Evolutionary conservation across 768 basidiomycete species (phyloP), one percentile per base, ranked within the genome.

Genomic region (Crepidotus variabilis): DNA sequence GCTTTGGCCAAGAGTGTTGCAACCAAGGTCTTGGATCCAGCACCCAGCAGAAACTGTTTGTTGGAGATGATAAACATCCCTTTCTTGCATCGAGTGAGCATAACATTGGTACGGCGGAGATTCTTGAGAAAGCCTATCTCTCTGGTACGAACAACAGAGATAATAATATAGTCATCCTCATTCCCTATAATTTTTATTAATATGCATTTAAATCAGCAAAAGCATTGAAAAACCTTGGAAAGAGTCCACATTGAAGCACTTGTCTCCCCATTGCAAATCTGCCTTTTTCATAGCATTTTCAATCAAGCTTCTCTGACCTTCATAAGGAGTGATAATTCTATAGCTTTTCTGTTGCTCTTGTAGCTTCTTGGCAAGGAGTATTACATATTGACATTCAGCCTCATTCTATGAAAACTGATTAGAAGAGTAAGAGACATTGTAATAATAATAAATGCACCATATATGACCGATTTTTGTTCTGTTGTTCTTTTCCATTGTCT

Each of bases 201-300:
- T 50, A 61, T 47, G 53, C 14, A 59, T 20, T 21, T 52, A 52
- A 45, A 20, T 50, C 24, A 50, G 22, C 51, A 39, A 50, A 35
- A 33, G 50, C 51, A 56, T 52, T 50, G 56, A 56, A 57, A 51
- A 33, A 88, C 90, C 90, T 83, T 92, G 90, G 59, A 92, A 92
- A 8, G 89, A 87, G 67, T 92, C 90, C 57, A 92, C 87, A 80
- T 88, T 92, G 69, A 90, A 92, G 63, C 85, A 86, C 55, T 80
- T 91, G 61, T 92, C 80, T 33, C 76, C 71, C 86, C 86, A 90
- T 2, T 72, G 55, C 1, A 93, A 69, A 0, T 73, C 77, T 51
- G 75, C 69, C 50, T 59, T 66, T 58, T 84, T 78, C 64, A 94
- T 77, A 16, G 66, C 65, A 5, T 72, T 64, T 68, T 92, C 87